phyloP scores from a whole-genome alignment of 2,329 filamentous ascomycete species.

The Dactylella cylindrospora region DNA sequence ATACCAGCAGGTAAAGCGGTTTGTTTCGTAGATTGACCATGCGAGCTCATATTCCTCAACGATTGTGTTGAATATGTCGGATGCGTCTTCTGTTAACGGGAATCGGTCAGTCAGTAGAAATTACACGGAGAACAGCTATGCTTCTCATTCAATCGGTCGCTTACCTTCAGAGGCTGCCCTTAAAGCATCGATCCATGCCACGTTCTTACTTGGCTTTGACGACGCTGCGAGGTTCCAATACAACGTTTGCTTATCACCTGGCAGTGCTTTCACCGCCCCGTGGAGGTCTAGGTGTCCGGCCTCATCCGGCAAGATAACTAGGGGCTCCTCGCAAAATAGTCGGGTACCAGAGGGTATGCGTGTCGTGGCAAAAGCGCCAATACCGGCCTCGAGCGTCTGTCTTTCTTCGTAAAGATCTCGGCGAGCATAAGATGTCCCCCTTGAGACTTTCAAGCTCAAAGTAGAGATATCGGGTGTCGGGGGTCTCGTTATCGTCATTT shows the following conservation, averaged over 20 bases:
- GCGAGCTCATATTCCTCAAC: constrained; percentile 24
- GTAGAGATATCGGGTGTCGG: constrained; percentile 10
- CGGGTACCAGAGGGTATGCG: constrained; percentile 23
- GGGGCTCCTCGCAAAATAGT: constrained; percentile 32
- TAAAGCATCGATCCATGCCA: constrained; percentile 24
- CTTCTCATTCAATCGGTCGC: no score
- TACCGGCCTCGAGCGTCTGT: constrained; percentile 18
- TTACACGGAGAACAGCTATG: not conserved
- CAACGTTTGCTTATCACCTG: not conserved
- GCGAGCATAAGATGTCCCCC: constrained; percentile 11
- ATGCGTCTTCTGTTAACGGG: constrained; percentile 15
- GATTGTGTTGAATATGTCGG: constrained; percentile 18
- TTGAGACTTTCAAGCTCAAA: constrained; percentile 1
- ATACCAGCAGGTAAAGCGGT: constrained; percentile 33
- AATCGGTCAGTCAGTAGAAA: not conserved
- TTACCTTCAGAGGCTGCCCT: constrained; percentile 14
- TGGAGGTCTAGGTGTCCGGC: constrained; percentile 24
- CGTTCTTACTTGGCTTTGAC: constrained; percentile 24
- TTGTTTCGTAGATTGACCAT: constrained; percentile 42
- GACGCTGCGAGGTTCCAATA: constrained; percentile 32
- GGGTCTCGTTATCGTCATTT: constrained; percentile 7
- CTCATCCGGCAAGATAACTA: constrained; percentile 25
- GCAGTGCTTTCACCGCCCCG: constrained; percentile 2
- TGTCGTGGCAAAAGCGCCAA: constrained; percentile 19
- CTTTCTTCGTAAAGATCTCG: constrained; percentile 35